Conservation (phyloP, 1,139 yeast genomes). For the Schwanniomyces etchellsii region DNA sequence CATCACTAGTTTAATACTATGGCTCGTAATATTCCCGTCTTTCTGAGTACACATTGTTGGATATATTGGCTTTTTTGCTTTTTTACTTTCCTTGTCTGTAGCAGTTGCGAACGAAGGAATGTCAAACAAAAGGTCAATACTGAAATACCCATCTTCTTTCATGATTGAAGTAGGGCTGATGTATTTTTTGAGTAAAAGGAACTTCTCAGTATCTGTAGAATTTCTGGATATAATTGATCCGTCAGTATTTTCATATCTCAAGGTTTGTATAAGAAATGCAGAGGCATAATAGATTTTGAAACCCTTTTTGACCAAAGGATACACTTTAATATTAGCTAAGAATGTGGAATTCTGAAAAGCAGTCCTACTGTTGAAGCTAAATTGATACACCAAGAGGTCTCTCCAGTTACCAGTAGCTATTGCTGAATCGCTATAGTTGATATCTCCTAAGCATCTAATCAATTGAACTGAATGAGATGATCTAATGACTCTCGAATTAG, state of each 20-base stretch:
- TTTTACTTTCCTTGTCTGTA: slow-evolving; percentile 1
- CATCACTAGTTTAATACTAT: slow-evolving; percentile 9
- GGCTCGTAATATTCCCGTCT: slow-evolving; percentile 9
- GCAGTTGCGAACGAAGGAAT: slow-evolving; percentile 5
- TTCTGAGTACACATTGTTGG: slow-evolving; percentile 7
- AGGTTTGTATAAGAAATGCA: slow-evolving; percentile 8
- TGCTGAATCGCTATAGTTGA: slow-evolving; percentile 6
- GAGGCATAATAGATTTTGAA: neutral
- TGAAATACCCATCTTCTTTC: slow-evolving; percentile 2
- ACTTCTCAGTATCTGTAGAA: slow-evolving; percentile 7
- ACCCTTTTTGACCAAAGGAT: neutral
- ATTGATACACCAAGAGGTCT: slow-evolving; percentile 12
- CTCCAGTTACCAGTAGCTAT: slow-evolving; percentile 16
- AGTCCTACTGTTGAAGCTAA: slow-evolving; percentile 11
- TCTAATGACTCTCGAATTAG: neutral
- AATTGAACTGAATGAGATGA: slow-evolving; percentile 4
- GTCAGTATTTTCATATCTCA: slow-evolving; percentile 5
- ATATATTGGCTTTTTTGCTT: slow-evolving; percentile 7
- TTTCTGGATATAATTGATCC: slow-evolving; percentile 1
- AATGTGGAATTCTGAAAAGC: slow-evolving; percentile 11
- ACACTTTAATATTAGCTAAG: slow-evolving; percentile 4
- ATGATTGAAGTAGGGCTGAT: slow-evolving; percentile 5
- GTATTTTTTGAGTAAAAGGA: slow-evolving; percentile 6
- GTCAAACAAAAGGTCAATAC: slow-evolving; percentile 2
- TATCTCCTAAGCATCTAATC: slow-evolving; percentile 9